phyloP scores from a whole-genome alignment of 371 early-diverging fungal species.

The Capillidium heterosporum region DNA sequence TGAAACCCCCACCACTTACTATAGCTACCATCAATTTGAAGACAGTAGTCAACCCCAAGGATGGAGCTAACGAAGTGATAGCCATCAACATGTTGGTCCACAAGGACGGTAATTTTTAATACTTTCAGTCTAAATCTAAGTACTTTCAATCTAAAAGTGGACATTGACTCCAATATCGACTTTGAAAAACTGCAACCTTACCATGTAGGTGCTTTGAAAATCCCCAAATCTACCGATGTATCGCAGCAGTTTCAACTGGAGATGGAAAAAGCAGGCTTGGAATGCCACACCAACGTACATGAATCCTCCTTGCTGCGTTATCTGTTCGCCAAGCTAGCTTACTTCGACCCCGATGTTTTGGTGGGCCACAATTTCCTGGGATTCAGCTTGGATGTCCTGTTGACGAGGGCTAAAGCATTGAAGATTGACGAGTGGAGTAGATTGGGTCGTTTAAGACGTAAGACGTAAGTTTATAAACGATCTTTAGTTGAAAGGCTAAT shows the following conservation, averaged over 20 bases:
- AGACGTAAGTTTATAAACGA: conserved; percentile 5
- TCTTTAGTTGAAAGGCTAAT: neutral
- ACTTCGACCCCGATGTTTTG: conserved; percentile 80
- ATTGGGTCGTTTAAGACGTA: conserved; percentile 67
- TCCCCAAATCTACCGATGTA: conserved; percentile 32
- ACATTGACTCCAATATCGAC: conserved; percentile 30
- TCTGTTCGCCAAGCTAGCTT: conserved; percentile 50
- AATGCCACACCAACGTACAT: conserved; percentile 26
- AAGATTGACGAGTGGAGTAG: conserved; percentile 59
- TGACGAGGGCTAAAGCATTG: conserved; percentile 78
- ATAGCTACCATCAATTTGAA: conserved; percentile 68
- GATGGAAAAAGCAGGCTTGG: conserved; percentile 16
- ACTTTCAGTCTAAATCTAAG: neutral
- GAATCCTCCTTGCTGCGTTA: conserved; percentile 46
- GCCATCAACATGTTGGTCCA: conserved; percentile 12
- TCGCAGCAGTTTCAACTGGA: conserved; percentile 38
- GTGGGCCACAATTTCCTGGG: conserved; percentile 95
- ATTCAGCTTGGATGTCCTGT: conserved; percentile 77
- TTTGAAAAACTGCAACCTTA: conserved; percentile 24
- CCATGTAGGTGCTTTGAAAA: conserved; percentile 37
- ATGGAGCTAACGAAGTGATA: conserved; percentile 68
- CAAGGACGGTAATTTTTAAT: neutral
- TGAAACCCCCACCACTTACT: conserved; percentile 54
- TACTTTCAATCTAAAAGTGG: conserved; percentile 12
- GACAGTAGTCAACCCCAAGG: conserved; percentile 62